phyloP scores from a whole-genome alignment of 2,329 filamentous ascomycete genomes.

The Colletotrichum lentis region DNA sequence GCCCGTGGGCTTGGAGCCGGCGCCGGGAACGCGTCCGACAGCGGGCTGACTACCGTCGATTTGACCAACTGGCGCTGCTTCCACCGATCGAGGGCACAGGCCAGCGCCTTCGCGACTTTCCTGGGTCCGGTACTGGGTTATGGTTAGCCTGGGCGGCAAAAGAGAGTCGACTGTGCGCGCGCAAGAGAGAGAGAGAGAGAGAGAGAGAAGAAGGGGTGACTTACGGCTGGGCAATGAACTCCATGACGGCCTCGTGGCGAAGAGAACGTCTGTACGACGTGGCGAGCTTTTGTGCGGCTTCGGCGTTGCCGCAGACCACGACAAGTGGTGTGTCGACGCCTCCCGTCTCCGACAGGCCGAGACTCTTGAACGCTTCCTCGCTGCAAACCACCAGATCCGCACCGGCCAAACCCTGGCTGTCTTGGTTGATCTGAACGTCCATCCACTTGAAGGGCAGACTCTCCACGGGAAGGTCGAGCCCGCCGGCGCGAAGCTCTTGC shows the following conservation, averaged over 20 bases:
- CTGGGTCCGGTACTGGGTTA: slow-evolving; percentile 34
- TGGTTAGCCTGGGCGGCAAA: not conserved
- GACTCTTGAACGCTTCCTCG: slow-evolving; percentile 41
- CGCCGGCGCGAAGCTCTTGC: slow-evolving; percentile 37
- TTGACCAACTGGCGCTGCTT: slow-evolving; percentile 23
- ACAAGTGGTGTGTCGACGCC: slow-evolving; percentile 37
- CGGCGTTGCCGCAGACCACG: slow-evolving; percentile 39
- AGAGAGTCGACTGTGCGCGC: too few species aligned
- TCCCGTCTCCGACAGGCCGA: slow-evolving; percentile 32
- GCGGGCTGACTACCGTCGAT: slow-evolving; percentile 6
- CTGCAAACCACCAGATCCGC: slow-evolving; percentile 44
- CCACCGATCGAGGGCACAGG: slow-evolving; percentile 36
- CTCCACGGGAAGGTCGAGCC: slow-evolving; percentile 41
- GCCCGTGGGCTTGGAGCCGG: not conserved
- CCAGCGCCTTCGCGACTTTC: slow-evolving; percentile 39
- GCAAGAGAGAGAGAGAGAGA: not conserved
- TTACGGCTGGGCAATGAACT: slow-evolving; percentile 41
- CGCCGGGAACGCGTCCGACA: slow-evolving; percentile 10
- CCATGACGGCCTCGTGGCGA: slow-evolving; percentile 32
- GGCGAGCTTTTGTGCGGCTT: slow-evolving; percentile 36
- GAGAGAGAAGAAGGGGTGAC: not conserved
- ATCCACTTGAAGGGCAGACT: slow-evolving; percentile 46
- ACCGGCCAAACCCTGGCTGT: slow-evolving; percentile 9
- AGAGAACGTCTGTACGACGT: slow-evolving; percentile 24
- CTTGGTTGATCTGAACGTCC: slow-evolving; percentile 43